These are phyloP conservation scores for Nicotiana paniculata DNA, from an alignment of 257 asterid species.

Conservation along the genomic window DNA sequence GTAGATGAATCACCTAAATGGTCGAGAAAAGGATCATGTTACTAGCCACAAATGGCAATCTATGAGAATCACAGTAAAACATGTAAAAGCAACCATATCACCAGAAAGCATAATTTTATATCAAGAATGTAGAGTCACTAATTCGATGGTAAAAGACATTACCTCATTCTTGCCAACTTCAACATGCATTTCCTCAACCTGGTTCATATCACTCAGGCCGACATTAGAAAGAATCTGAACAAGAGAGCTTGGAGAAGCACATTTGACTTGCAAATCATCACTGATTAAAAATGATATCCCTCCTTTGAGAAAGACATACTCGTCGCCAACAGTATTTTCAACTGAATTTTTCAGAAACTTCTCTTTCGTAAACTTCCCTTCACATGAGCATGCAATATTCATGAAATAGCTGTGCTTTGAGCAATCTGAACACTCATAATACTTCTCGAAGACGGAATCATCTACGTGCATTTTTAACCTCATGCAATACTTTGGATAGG, in stretches of 20 bases:
- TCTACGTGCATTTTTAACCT: background rate
- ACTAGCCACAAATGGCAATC: background rate
- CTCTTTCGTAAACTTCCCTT: background rate
- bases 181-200: background rate
- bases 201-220: background rate
- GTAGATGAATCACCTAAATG: background rate
- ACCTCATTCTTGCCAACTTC: constrained; percentile 8
- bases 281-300: background rate
- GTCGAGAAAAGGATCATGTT: background rate
- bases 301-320: background rate
- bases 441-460: background rate
- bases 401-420: background rate
- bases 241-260: background rate
- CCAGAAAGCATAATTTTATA: background rate
- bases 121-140: background rate
- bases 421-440: background rate
- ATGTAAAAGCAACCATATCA: background rate
- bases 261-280: background rate
- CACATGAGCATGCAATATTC: background rate
- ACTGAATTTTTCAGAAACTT: background rate
- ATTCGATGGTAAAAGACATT: background rate
- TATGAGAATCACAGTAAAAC: background rate
- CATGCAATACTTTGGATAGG: background rate
- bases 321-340: background rate
- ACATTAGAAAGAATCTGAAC: background rate